These are phyloP conservation scores for Sicyos baderoa DNA, from an alignment of 306 rosid genomes.

Conservation along the genomic window DNA sequence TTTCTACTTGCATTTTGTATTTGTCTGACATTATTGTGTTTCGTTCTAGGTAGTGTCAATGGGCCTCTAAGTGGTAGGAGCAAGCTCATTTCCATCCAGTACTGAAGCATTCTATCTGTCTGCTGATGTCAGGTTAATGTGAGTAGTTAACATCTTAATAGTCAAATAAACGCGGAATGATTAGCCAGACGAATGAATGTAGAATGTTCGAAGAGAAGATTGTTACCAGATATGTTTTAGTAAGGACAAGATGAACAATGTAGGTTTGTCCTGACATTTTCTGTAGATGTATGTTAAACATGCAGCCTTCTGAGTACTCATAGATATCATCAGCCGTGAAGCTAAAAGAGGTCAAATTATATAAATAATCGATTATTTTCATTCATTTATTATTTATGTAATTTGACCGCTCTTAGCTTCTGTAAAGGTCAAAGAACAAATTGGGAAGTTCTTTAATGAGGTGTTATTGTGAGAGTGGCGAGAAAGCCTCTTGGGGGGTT, in stretches of 20 bases:
- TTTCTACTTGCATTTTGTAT: not conserved
- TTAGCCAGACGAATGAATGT: not conserved
- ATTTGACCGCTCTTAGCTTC: not conserved
- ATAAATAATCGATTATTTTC: not conserved
- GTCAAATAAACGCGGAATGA: not conserved
- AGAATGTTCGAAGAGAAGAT: not conserved
- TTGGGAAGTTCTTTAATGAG: no score
- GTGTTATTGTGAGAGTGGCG: no score
- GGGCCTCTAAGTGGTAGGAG: constrained; percentile 68
- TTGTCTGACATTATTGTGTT: constrained; percentile 2
- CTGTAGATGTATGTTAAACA: constrained; percentile 44
- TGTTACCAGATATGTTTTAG: not conserved
- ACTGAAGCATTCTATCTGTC: constrained; percentile 52
- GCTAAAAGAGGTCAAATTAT: not conserved
- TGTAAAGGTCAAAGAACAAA: no score
- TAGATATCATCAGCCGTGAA: no score
- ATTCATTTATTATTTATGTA: constrained; percentile 7
- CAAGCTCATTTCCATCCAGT: constrained; percentile 43
- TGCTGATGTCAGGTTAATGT: constrained; percentile 92
- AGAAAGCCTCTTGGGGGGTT: no score
- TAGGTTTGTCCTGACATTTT: constrained; percentile 87
- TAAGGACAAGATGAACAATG: constrained; percentile 13
- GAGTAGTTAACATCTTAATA: constrained; percentile 31
- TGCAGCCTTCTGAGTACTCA: not conserved
- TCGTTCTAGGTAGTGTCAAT: constrained; percentile 52